Percentiles rank a stretch among this genome's conserved stretches.
Conservation (phyloP, 2,329 filamentous ascomycete genomes). For the Colletotrichum sidae region DNA sequence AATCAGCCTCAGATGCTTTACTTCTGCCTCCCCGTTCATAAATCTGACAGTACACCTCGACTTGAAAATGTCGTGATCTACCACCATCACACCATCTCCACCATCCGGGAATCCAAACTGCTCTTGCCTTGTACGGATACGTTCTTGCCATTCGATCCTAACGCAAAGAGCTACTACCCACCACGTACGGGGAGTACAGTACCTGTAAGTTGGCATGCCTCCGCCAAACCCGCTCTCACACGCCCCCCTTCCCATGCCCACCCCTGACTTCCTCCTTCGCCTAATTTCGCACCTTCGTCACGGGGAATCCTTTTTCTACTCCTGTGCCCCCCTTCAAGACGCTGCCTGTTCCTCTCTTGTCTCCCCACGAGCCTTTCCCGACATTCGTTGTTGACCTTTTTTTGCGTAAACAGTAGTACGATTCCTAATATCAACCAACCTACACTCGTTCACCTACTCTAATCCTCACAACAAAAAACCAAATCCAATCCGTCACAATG, state of each 20-base stretch:
- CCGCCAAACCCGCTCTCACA: constrained; percentile 22
- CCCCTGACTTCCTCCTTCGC: constrained; percentile 34
- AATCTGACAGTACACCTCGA: constrained; percentile 8
- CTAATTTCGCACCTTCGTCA: constrained; percentile 35
- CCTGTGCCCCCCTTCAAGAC: constrained; percentile 13
- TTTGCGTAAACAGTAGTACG: constrained; percentile 31
- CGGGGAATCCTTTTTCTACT: constrained; percentile 36
- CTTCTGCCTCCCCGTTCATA: constrained; percentile 19
- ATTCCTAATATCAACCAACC: constrained; percentile 27
- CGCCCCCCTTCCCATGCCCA: constrained; percentile 33
- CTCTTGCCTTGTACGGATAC: constrained; percentile 1
- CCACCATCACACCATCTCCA: constrained; percentile 19
- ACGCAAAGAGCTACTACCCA: not conserved
- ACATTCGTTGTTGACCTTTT: constrained; percentile 36
- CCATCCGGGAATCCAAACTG: constrained; percentile 10
- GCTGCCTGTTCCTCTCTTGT: not conserved
- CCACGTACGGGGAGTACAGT: not conserved
- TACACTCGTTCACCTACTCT: constrained; percentile 29
- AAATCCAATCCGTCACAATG: constrained; percentile 45
- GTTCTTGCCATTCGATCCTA: not conserved
- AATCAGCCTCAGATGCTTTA: constrained; percentile 6
- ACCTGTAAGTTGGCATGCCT: constrained; percentile 35
- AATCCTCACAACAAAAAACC: constrained; percentile 26
- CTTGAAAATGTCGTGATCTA: constrained; percentile 7
- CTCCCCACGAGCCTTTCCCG: constrained; percentile 34